These are phyloP conservation scores for Epichloe hybrida DNA, from an alignment of 2,329 filamentous ascomycete genomes.

Conservation along the genomic window DNA sequence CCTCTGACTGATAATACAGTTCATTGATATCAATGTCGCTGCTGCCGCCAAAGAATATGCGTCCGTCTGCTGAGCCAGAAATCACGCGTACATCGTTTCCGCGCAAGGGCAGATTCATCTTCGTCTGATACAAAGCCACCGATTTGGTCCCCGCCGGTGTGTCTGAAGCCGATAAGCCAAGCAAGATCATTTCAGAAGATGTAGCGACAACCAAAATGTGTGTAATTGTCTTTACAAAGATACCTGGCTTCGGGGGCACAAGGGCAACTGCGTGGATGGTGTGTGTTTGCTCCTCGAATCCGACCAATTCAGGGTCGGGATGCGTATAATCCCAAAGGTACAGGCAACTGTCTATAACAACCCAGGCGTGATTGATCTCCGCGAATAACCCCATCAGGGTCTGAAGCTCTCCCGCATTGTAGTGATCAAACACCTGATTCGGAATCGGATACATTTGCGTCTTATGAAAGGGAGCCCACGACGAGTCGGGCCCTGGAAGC, in stretches of 20 bases:
- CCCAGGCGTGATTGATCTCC: slow-evolving; percentile 89
- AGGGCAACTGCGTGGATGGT: slow-evolving; percentile 86
- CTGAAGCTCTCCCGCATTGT: slow-evolving; percentile 72
- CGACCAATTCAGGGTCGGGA: slow-evolving; percentile 80
- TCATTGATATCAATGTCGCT: slow-evolving; percentile 82
- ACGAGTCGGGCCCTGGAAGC: slow-evolving; percentile 47
- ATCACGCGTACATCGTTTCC: slow-evolving; percentile 68
- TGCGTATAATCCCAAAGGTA: slow-evolving; percentile 97
- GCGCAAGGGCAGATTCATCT: slow-evolving; percentile 65
- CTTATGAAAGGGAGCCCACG: slow-evolving; percentile 85
- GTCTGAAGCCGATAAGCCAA: slow-evolving; percentile 62
- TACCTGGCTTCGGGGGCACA: slow-evolving; percentile 71
- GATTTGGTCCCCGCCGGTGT: slow-evolving; percentile 56
- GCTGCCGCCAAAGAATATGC: slow-evolving; percentile 82
- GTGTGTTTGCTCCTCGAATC: slow-evolving; percentile 78
- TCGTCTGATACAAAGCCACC: slow-evolving; percentile 75
- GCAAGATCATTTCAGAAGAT: slow-evolving; percentile 65
- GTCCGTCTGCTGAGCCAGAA: slow-evolving; percentile 67
- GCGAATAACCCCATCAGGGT: slow-evolving; percentile 95
- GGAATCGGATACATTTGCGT: slow-evolving; percentile 80
- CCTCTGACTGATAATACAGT: slow-evolving; percentile 90
- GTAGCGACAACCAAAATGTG: slow-evolving; percentile 86
- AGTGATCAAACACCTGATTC: slow-evolving; percentile 82
- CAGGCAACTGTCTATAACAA: slow-evolving; percentile 86
- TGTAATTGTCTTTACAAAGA: slow-evolving; percentile 76